Evolutionary conservation across 208 protist species (phyloP).

Genomic region (Leishmania mexicana): DNA sequence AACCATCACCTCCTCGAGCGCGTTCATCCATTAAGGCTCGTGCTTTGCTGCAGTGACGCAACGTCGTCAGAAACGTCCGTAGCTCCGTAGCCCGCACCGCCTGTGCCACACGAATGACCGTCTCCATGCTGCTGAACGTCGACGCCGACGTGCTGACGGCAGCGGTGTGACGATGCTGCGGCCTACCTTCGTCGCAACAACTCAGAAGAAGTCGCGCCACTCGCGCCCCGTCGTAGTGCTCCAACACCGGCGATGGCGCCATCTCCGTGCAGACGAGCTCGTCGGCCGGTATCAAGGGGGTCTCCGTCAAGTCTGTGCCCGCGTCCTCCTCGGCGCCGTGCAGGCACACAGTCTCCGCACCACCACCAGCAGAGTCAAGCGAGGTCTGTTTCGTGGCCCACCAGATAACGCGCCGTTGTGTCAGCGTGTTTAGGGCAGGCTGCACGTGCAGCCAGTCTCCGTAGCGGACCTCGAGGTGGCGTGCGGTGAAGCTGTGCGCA

Average conservation of each 20-base stretch:
- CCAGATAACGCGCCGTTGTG: constrained; percentile 24
- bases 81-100: constrained; percentile 41
- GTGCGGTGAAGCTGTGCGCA: constrained; percentile 39
- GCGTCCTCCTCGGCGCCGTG: not conserved
- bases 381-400: not conserved
- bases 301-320: not conserved
- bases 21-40: not conserved
- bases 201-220: constrained; percentile 31
- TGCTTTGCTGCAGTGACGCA: constrained; percentile 23
- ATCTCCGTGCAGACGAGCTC: constrained; percentile 1
- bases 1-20: not conserved
- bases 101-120: constrained; percentile 29
- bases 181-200: not conserved
- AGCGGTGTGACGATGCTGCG: not conserved
- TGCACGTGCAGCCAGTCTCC: constrained; percentile 57
- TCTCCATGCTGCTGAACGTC: not conserved
- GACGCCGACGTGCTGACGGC: not conserved
- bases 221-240: constrained; percentile 35
- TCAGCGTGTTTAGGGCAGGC: constrained; percentile 32
- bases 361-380: not conserved
- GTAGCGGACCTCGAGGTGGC: constrained; percentile 53
- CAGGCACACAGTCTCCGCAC: not conserved
- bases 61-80: constrained; percentile 23
- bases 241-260: constrained; percentile 14
- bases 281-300: not conserved